Evolutionary conservation across 2,329 filamentous ascomycete species (phyloP).

Genomic region (Talaromyces sp.): DNA sequence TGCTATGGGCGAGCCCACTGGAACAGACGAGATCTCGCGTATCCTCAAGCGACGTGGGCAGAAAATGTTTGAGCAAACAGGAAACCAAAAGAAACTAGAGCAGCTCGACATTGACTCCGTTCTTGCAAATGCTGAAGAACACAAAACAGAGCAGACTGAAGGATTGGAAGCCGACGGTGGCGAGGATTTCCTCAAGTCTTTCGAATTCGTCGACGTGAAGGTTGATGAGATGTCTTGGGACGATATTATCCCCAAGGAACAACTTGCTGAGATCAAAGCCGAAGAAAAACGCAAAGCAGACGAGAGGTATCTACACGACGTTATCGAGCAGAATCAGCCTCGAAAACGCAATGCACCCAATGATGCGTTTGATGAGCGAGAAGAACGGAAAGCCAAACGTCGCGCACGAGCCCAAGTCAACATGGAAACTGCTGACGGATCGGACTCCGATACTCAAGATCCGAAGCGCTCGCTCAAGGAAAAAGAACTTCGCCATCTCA

Average conservation of each 20-base stretch:
- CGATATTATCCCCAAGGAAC: slow-evolving; percentile 92
- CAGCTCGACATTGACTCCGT: slow-evolving; percentile 97
- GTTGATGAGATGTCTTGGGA: slow-evolving; percentile 93
- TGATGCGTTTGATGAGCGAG: slow-evolving; percentile 51
- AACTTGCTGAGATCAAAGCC: slow-evolving; percentile 82
- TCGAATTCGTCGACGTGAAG: slow-evolving; percentile 96
- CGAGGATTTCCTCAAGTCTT: slow-evolving; percentile 86
- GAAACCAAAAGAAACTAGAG: slow-evolving; percentile 93
- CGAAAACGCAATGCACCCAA: slow-evolving; percentile 66
- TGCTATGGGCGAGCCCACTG: slow-evolving; percentile 74
- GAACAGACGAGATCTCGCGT: slow-evolving; percentile 89
- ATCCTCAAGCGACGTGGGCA: slow-evolving; percentile 98
- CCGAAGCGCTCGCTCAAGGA: slow-evolving; percentile 86
- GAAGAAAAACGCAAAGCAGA: slow-evolving; percentile 83
- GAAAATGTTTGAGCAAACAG: slow-evolving; percentile 97
- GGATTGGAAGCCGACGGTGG: slow-evolving; percentile 93
- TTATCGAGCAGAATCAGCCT: slow-evolving; percentile 81
- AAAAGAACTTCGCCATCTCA: slow-evolving; percentile 88
- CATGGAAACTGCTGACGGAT: slow-evolving; percentile 67
- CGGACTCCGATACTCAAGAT: slow-evolving; percentile 65
- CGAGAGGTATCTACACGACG: slow-evolving; percentile 74
- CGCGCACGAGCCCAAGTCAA: slow-evolving; percentile 62
- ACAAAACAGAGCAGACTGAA: slow-evolving; percentile 92
- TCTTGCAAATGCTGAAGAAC: slow-evolving; percentile 92
- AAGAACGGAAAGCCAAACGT: slow-evolving; percentile 68